Base-by-base conservation (phyloP, 1,284 basidiomycete species). In the Rhodotorula glutinis region DNA sequence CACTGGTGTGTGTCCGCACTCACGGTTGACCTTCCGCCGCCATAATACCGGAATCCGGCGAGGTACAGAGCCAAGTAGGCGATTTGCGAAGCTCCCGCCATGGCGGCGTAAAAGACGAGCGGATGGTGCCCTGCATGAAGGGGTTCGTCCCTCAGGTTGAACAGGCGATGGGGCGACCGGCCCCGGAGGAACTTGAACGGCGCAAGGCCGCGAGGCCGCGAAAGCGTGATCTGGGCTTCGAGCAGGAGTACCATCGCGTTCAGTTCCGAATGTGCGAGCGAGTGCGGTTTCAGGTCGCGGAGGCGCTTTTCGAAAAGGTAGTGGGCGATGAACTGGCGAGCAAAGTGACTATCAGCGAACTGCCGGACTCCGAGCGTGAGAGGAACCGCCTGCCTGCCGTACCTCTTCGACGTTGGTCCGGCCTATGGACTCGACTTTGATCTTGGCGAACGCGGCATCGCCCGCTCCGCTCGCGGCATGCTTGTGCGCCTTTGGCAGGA, bases 371-470 rank as follows among this genome's bases (percentile, higher is more conserved):
- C n/a, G n/a, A n/a, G n/a, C n/a, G n/a, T n/a, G n/a, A n/a, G n/a
- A n/a, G n/a, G n/a, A n/a, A n/a, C n/a, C n/a, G n/a, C n/a, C n/a
- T n/a, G n/a, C n/a, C n/a, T n/a, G n/a, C n/a, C 63, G 60, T 33
- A 64, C 70, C 54, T 72, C 68, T 47, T 70, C 64, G 46, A 73
- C 46, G 49, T 73, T 73, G n/a, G 63, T 65, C n/a, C 67, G 53
- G 5, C 71, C 71, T 3, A 73, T 30, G 38, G 64, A 43, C 21
- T 71, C 64, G 4, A 61, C n/a, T 29, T 55, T 57, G n/a, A 73
- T 63, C 30, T 53, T 52, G 23, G 29, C 7, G 16, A 73, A 46
- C 4, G 58, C 56, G 2, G 69, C 64, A n/a, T 73, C 71, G 2
- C 40, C 57, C 3, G 62, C 62, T 5, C 71, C 71, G 2, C 49